Conservation (phyloP, 129 eudicot genomes). For the Saposhnikovia divaricata region DNA sequence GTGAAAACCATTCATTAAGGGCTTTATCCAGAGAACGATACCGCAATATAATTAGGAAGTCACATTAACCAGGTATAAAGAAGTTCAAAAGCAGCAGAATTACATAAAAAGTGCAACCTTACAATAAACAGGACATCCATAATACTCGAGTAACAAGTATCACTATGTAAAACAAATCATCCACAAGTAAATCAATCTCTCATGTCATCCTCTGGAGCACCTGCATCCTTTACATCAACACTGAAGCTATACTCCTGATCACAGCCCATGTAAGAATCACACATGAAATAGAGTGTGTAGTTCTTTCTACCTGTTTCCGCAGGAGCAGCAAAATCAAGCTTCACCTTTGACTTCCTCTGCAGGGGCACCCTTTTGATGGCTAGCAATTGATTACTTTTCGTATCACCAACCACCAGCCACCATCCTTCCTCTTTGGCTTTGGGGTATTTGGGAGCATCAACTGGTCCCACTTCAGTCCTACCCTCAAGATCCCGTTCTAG, state of each 20-base stretch:
- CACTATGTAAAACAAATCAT: neutral
- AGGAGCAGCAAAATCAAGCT: conserved; percentile 69
- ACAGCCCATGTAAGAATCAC: conserved; percentile 88
- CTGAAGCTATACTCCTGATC: conserved; percentile 80
- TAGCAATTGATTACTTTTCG: conserved; percentile 64
- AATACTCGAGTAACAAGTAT: neutral
- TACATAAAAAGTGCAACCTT: neutral
- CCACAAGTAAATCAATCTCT: conserved; percentile 15
- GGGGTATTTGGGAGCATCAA: conserved; percentile 72
- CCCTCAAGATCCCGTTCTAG: conserved; percentile 78
- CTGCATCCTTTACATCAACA: conserved; percentile 49
- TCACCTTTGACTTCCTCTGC: conserved; percentile 64
- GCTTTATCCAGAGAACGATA: neutral
- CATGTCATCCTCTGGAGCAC: conserved; percentile 34
- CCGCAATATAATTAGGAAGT: neutral
- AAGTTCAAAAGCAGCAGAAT: neutral
- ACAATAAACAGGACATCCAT: neutral
- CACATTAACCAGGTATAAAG: neutral
- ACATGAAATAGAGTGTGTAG: conserved; percentile 72
- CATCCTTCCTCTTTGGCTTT: conserved; percentile 83
- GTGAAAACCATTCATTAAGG: neutral
- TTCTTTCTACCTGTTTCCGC: conserved; percentile 55
- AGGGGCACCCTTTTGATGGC: conserved; percentile 70
- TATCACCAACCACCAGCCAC: conserved; percentile 94
- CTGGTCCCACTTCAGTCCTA: conserved; percentile 69